Conservation (phyloP, 208 protist genomes). For the Naegleria gruberi region DNA sequence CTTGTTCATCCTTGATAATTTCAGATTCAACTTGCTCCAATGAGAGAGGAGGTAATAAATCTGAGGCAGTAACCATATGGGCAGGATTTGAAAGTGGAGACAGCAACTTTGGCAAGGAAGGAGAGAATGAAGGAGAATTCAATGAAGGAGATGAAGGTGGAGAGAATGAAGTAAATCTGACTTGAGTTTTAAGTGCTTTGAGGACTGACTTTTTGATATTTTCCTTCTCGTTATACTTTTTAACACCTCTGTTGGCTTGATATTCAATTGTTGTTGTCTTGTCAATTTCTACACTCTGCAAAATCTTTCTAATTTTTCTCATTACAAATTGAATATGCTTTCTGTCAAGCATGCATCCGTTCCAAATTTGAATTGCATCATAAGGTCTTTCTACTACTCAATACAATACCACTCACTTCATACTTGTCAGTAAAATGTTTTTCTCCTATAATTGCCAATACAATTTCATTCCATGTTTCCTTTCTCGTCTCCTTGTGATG, state of each 20-base stretch:
- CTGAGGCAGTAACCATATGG: neutral
- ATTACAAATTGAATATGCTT: neutral
- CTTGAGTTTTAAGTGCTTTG: neutral
- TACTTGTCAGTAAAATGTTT: neutral
- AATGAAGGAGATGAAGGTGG: neutral
- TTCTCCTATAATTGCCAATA: neutral
- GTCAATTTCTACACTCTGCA: neutral
- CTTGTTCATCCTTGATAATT: neutral
- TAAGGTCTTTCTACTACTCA: neutral
- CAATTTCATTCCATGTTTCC: neutral
- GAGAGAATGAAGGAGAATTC: neutral
- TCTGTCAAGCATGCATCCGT: neutral
- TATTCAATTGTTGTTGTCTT: neutral
- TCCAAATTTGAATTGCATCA: constrained; percentile 10
- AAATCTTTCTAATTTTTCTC: neutral
- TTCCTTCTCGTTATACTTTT: neutral
- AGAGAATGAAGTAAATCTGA: neutral
- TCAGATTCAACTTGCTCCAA: neutral
- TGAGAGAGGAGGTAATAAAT: neutral
- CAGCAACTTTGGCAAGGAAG: neutral
- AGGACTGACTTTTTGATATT: neutral
- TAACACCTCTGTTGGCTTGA: neutral
- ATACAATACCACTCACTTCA: neutral
- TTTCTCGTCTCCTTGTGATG: neutral
- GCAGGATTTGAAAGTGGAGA: neutral